Evolutionary conservation across 257 asterid species (phyloP).

Genomic region (Mentha longifolia): DNA sequence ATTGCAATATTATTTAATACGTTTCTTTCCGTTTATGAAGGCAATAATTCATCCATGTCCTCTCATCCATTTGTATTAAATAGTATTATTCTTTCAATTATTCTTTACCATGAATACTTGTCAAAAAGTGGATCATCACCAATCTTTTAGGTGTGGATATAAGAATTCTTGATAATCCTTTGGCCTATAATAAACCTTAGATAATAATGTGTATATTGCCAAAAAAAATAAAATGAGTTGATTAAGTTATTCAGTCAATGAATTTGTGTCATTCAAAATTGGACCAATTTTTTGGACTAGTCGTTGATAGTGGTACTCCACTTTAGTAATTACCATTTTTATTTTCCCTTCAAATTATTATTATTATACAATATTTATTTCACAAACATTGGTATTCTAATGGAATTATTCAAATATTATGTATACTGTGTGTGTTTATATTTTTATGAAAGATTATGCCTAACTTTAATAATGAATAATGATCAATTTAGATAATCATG

Average conservation of each 20-base stretch:
- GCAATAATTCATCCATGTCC: not conserved
- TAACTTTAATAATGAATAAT: too few species aligned
- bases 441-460: too few species aligned
- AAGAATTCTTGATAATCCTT: not conserved
- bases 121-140: conserved; percentile 15
- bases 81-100: not conserved
- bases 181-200: not conserved
- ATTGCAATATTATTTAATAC: too few species aligned
- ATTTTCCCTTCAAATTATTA: not conserved
- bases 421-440: too few species aligned
- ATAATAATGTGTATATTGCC: not conserved
- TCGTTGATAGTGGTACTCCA: not conserved
- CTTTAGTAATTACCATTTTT: not conserved
- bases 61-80: not conserved
- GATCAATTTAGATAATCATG: too few species aligned
- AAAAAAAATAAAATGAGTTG: not conserved
- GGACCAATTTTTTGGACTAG: not conserved
- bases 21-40: not conserved
- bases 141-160: conserved; percentile 2
- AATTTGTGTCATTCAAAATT: not conserved
- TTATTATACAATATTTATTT: too few species aligned
- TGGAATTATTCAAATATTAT: too few species aligned
- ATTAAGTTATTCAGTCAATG: not conserved
- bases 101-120: not conserved
- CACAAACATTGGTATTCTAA: too few species aligned